phyloP scores from a whole-genome alignment of 176 grass and related monocot genomes.

The Oryza officinalis region DNA sequence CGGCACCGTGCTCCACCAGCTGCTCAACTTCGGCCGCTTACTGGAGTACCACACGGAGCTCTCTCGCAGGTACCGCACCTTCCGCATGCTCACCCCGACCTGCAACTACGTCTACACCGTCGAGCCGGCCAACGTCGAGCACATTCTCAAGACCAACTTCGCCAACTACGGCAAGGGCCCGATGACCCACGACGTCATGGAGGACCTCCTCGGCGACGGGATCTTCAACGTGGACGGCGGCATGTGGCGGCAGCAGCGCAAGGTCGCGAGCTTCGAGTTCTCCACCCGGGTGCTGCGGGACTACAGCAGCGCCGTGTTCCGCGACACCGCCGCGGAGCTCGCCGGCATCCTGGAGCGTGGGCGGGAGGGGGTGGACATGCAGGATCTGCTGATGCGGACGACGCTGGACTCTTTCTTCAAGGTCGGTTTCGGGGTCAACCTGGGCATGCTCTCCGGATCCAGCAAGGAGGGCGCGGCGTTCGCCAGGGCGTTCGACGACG shows the following conservation, averaged over 20 bases:
- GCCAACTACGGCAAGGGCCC: constrained; percentile 76
- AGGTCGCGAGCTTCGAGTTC: constrained; percentile 76
- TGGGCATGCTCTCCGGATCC: constrained; percentile 45
- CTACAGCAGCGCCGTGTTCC: constrained; percentile 75
- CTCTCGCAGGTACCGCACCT: constrained; percentile 59
- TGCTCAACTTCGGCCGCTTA: constrained; percentile 52
- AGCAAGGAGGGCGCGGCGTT: constrained; percentile 45
- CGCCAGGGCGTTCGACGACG: constrained; percentile 70
- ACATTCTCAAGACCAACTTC: constrained; percentile 91
- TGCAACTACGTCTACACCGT: constrained; percentile 73
- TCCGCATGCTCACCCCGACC: constrained; percentile 57
- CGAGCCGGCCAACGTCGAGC: constrained; percentile 63
- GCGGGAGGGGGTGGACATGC: constrained; percentile 44
- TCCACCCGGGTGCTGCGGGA: constrained; percentile 64
- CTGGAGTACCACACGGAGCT: constrained; percentile 56
- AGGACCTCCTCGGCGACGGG: constrained; percentile 77
- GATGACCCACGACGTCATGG: constrained; percentile 28
- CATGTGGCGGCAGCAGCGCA: constrained; percentile 81
- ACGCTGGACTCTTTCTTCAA: constrained; percentile 78
- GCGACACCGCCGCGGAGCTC: constrained; percentile 53
- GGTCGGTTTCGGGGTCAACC: constrained; percentile 60
- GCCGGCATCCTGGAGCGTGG: constrained; percentile 18
- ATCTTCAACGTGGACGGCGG: constrained; percentile 81
- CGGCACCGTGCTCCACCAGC: constrained; percentile 62
- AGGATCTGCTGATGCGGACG: constrained; percentile 69